A percentile compares a stretch with the other conserved stretches of the same genome.
These are phyloP conservation scores for Bryoerythrophyllum caledonicum DNA, from an alignment of 225 moss, liverwort and hornwort genomes.

Conservation along the genomic window DNA sequence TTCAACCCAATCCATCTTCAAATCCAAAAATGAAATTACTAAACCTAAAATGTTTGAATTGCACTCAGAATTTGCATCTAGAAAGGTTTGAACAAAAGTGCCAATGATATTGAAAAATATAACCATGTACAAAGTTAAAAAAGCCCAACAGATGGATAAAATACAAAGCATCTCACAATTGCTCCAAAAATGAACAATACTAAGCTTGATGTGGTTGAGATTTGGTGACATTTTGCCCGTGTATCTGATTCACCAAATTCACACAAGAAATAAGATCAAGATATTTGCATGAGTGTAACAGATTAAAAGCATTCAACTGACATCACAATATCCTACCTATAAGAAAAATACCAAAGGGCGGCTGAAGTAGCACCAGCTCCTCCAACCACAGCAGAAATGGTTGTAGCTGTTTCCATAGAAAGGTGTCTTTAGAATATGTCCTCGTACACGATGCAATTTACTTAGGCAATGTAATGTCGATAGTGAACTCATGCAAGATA, in stretches of 20 bases:
- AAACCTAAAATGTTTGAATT: too few relatives aligned
- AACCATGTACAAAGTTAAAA: background rate
- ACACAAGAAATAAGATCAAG: background rate
- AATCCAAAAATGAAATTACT: too few relatives aligned
- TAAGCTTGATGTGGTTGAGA: slow-evolving; percentile 58
- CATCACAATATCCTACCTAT: slow-evolving; percentile 49
- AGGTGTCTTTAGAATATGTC: slow-evolving; percentile 62
- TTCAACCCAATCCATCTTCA: too few relatives aligned
- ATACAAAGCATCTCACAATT: slow-evolving; percentile 69
- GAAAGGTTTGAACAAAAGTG: too few relatives aligned
- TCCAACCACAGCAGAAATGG: slow-evolving; percentile 77
- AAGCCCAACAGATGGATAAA: background rate
- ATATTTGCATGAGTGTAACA: background rate
- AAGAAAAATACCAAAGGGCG: slow-evolving; percentile 93
- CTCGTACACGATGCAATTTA: slow-evolving; percentile 44
- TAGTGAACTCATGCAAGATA: background rate
- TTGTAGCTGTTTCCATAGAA: slow-evolving; percentile 65
- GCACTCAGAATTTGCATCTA: too few relatives aligned
- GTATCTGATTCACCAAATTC: slow-evolving; percentile 54
- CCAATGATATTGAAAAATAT: too few relatives aligned
- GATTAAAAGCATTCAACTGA: background rate
- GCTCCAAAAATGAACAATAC: slow-evolving; percentile 92
- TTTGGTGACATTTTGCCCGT: slow-evolving; percentile 81
- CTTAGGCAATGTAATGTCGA: slow-evolving; percentile 18
- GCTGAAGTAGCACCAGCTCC: slow-evolving; percentile 84